Conservation (phyloP, 2,329 filamentous ascomycete genomes). For the Alternaria panax region DNA sequence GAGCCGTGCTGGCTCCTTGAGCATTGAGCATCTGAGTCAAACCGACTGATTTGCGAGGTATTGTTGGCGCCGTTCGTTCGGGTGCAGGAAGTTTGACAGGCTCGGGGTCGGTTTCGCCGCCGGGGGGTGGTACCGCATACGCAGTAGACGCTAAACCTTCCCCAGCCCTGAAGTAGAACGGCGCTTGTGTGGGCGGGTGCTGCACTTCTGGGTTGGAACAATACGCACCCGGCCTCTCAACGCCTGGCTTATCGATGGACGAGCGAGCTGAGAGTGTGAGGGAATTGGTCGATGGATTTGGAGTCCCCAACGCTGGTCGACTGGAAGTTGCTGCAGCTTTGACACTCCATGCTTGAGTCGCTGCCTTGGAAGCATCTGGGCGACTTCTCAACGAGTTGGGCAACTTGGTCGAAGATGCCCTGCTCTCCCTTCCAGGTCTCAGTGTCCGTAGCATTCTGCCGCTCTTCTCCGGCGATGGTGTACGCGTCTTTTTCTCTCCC, state of each 20-base stretch:
- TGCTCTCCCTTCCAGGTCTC: constrained; percentile 56
- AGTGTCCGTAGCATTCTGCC: constrained; percentile 64
- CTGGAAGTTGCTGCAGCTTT: constrained; percentile 30
- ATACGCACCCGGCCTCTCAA: constrained; percentile 28
- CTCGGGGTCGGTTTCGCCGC: constrained; percentile 21
- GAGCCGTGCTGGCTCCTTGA: constrained; percentile 18
- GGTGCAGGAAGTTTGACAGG: constrained; percentile 15
- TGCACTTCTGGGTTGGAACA: constrained; percentile 20
- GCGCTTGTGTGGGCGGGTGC: constrained; percentile 21
- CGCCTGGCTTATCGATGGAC: constrained; percentile 38
- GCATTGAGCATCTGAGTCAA: constrained; percentile 12
- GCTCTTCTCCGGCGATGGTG: constrained; percentile 69
- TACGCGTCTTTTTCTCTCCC: constrained; percentile 59
- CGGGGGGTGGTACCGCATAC: constrained; percentile 25
- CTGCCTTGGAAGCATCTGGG: constrained; percentile 67
- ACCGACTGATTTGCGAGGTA: constrained; percentile 34
- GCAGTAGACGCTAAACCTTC: constrained; percentile 24
- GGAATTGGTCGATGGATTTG: constrained; percentile 26
- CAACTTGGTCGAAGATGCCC: constrained; percentile 57
- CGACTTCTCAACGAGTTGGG: constrained; percentile 53
- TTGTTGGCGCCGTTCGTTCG: constrained; percentile 21
- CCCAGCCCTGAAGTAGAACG: constrained; percentile 37
- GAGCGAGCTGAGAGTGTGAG: constrained; percentile 34
- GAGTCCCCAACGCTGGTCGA: constrained; percentile 22
- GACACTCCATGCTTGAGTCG: constrained; percentile 67